A percentile compares a stretch with the other conserved stretches of the same genome.
phyloP scores from a whole-genome alignment of 2,329 filamentous ascomycete genomes.

The Cercospora sojina region DNA sequence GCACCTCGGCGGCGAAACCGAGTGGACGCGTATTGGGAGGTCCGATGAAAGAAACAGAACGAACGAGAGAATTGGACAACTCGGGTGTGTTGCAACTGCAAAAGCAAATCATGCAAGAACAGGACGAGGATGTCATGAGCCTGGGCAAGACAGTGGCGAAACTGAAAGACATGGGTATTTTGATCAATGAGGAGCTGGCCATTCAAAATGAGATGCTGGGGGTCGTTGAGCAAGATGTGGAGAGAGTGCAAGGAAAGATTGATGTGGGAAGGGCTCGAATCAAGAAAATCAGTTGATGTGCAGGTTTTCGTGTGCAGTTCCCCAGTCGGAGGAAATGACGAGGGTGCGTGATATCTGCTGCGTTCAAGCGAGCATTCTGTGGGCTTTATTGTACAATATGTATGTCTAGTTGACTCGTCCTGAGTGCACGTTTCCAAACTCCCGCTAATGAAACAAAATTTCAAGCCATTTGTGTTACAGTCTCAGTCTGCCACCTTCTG shows the following conservation, averaged over 20 bases:
- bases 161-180: slow-evolving; percentile 74
- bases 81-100: slow-evolving; percentile 71
- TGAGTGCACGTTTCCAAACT: slow-evolving; percentile 3
- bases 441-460: slow-evolving; percentile 16
- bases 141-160: slow-evolving; percentile 67
- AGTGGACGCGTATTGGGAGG: slow-evolving; percentile 70
- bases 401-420: not conserved
- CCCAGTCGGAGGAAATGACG: not conserved
- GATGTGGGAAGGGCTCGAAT: slow-evolving; percentile 71
- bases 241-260: slow-evolving; percentile 66
- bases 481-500: slow-evolving; percentile 35
- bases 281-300: slow-evolving; percentile 55
- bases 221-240: slow-evolving; percentile 64
- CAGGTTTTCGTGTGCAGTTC: not conserved
- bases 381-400: not conserved
- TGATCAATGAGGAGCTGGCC: slow-evolving; percentile 72
- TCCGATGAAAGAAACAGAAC: slow-evolving; percentile 67
- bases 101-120: slow-evolving; percentile 69
- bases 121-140: slow-evolving; percentile 70
- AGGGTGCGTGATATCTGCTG: slow-evolving; percentile 7
- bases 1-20: slow-evolving; percentile 34
- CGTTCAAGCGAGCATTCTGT: slow-evolving; percentile 19
- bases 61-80: slow-evolving; percentile 75
- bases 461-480: slow-evolving; percentile 23
- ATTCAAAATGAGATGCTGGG: slow-evolving; percentile 70